phyloP scores from a whole-genome alignment of 2,329 filamentous ascomycete genomes.

The Rutstroemia sp. region DNA sequence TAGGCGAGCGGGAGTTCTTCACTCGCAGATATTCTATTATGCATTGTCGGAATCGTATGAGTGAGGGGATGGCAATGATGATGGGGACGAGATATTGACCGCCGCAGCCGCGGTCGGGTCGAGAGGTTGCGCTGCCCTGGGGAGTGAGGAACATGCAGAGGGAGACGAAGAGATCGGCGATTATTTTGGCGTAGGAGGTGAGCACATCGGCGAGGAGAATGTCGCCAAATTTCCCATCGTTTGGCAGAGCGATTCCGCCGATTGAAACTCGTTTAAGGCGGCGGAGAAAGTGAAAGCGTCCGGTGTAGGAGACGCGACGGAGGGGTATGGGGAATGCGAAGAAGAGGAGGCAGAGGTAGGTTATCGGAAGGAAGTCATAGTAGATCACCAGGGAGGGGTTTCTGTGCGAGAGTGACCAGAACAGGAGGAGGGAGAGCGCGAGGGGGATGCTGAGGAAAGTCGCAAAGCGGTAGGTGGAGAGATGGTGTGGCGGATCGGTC shows the following conservation, averaged over 20 bases:
- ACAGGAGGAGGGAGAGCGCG: conserved; percentile 63
- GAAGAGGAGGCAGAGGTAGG: conserved; percentile 68
- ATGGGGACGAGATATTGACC: conserved; percentile 74
- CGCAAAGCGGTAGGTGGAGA: conserved; percentile 80
- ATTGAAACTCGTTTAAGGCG: conserved; percentile 73
- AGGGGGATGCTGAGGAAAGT: conserved; percentile 68
- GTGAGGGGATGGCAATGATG: conserved; percentile 72
- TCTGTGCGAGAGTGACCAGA: conserved; percentile 76
- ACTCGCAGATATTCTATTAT: conserved; percentile 80
- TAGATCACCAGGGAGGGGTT: conserved; percentile 60
- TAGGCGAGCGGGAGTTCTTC: conserved; percentile 35
- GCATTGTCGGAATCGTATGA: conserved; percentile 88
- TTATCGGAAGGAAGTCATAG: conserved; percentile 81
- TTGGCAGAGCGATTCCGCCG: conserved; percentile 77
- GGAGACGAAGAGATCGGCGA: conserved; percentile 82
- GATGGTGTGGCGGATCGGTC: conserved; percentile 66
- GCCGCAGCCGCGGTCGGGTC: conserved; percentile 76
- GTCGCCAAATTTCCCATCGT: conserved; percentile 91
- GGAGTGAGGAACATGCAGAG: conserved; percentile 83
- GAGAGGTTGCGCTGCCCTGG: conserved; percentile 65
- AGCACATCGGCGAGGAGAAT: conserved; percentile 88
- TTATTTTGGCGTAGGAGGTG: conserved; percentile 88
- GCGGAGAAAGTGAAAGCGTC: conserved; percentile 66
- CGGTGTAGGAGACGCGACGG: conserved; percentile 58
- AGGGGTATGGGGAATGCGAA: conserved; percentile 67